Percentiles rank a stretch among this genome's conserved stretches.
Evolutionary conservation across 495 filamentous ascomycete species (phyloP).

Genomic region (Niebla homalea): DNA sequence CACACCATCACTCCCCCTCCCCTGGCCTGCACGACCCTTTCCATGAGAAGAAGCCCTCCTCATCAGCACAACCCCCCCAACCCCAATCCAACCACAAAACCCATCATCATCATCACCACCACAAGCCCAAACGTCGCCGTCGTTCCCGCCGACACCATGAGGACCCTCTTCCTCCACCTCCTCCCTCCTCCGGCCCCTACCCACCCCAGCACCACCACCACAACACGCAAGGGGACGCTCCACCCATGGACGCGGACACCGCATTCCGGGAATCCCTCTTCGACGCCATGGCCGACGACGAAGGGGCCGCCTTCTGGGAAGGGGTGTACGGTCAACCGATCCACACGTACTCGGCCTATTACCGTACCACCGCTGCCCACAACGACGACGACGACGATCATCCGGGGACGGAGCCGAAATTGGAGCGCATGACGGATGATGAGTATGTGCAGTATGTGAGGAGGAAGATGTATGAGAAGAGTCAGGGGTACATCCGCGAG

Average conservation of each 20-base stretch:
- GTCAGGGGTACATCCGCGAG: slow-evolving; percentile 47
- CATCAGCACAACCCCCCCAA: no score
- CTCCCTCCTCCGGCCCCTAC: slow-evolving; percentile 11
- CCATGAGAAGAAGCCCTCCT: no score
- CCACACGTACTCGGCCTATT: slow-evolving; percentile 42
- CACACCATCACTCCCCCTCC: no score
- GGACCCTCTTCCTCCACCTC: no score
- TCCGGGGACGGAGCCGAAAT: slow-evolving; percentile 38
- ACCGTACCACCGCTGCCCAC: slow-evolving; percentile 25
- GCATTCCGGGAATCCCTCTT: slow-evolving; percentile 95
- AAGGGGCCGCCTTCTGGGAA: slow-evolving; percentile 91
- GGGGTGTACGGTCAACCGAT: slow-evolving; percentile 89
- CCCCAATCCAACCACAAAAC: slow-evolving; percentile 2
- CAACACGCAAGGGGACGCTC: slow-evolving; percentile 1
- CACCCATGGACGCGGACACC: slow-evolving; percentile 38
- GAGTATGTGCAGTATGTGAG: slow-evolving; percentile 81
- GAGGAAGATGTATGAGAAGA: slow-evolving; percentile 85
- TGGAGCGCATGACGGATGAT: slow-evolving; percentile 82
- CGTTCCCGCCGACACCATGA: slow-evolving; percentile 16
- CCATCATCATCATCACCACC: slow-evolving; percentile 21
- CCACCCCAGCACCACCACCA: slow-evolving; percentile 5
- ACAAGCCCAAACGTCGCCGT: background rate
- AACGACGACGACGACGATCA: slow-evolving; percentile 17
- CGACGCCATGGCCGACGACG: slow-evolving; percentile 97
- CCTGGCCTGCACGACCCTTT: no score